Conservation (phyloP, 2,329 filamentous ascomycete species). For the Sporothrix brunneoviolacea region DNA sequence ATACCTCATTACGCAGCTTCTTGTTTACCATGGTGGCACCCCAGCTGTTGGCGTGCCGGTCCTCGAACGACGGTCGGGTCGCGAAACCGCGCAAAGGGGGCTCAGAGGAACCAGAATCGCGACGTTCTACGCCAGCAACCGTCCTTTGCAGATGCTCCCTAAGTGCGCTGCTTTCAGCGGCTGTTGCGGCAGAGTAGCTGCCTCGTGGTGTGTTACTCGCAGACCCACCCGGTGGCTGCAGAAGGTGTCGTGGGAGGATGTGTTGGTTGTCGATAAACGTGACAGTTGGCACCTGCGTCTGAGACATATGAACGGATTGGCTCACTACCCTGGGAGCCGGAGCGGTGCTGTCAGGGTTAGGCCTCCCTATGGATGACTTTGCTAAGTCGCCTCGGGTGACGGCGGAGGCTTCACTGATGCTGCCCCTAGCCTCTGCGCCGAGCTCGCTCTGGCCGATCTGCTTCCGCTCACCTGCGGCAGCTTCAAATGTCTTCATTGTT, state of each 20-base stretch:
- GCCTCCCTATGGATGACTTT: constrained; percentile 6
- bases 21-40: constrained; percentile 89
- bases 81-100: background rate
- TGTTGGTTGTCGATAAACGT: constrained; percentile 92
- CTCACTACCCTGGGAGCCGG: constrained; percentile 43
- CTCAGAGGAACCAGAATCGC: background rate
- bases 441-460: constrained; percentile 27
- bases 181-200: constrained; percentile 5
- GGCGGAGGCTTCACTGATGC: background rate
- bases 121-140: constrained; percentile 1
- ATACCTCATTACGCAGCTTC: constrained; percentile 79
- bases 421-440: constrained; percentile 17
- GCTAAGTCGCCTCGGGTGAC: background rate
- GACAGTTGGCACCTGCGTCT: constrained; percentile 73
- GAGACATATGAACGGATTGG: constrained; percentile 65
- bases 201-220: constrained; percentile 15
- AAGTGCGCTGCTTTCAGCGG: background rate
- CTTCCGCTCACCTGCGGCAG: constrained; percentile 29
- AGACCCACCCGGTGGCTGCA: constrained; percentile 48
- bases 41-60: constrained; percentile 63
- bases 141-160: constrained; percentile 1
- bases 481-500: constrained; percentile 44
- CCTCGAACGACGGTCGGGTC: constrained; percentile 40
- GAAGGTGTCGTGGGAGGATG: constrained; percentile 79
- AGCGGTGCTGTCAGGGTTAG: constrained; percentile 21